Base-by-base conservation (phyloP, 169 alveolate genomes). In the Plasmodium coatneyi region DNA sequence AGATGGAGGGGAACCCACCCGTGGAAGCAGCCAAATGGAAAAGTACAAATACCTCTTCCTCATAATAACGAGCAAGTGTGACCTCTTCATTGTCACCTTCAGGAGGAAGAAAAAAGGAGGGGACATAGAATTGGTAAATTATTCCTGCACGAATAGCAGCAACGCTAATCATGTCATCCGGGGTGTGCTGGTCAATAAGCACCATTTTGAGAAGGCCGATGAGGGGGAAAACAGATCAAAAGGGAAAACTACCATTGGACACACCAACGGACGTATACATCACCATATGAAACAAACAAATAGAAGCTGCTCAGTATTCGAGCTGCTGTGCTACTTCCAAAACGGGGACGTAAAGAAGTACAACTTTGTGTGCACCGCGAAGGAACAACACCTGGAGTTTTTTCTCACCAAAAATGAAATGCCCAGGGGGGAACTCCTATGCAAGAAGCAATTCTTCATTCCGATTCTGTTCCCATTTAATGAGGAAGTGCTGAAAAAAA, bases 391-490 rank as follows among this genome's bases (percentile, higher is more conserved):
- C 12, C 81, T 89, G 46, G 94, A 89, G 80, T 89, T 89, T 30
- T 89, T 43, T 28, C 52, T 89, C 30, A 25, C 28, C n/a, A 82
- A 89, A 80, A 71, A 89, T 6, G 94, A 89, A 79, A 52, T 60
- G 80, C 66, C 56, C 9, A 80, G 49, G 25, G 52, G 56, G 3
- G 78, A 74, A 84, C 70, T 19, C 36, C 46, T 60, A 7, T 60
- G 70, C 71, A 78, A 41, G 56, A 89, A 79, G 72, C 71, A 16
- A 36, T 89, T 78, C 49, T 89, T 89, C 36, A 66, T 32, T 22
- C 94, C 94, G 25, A 5, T 80, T 3, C 90, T 89, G 25, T 89
- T 89, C 80, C 90, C 94, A 22, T 89, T 89, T 89, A 89, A 89
- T 46, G 94, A 89, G 22, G 83, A 89, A 89, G 71, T 79, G n/a